Conservation (phyloP, 768 basidiomycete species). For the Auricularia auricula-judae region DNA sequence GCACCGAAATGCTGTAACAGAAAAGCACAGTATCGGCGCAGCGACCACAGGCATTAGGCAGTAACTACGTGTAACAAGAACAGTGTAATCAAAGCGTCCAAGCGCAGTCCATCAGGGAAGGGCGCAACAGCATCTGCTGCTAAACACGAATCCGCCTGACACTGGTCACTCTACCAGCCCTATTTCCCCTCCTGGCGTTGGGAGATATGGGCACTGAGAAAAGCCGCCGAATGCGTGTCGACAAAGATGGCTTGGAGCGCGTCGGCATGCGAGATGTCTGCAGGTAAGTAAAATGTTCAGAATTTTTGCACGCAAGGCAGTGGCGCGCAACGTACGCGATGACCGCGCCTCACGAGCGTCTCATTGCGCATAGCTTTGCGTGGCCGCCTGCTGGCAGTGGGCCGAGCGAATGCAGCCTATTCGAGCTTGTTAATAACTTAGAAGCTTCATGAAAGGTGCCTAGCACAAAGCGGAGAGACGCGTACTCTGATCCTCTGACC, state of each 20-base stretch:
- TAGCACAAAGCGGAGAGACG: background rate
- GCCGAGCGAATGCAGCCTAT: background rate
- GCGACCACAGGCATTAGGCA: too few species aligned
- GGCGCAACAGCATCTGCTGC: too few species aligned
- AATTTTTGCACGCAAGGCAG: background rate
- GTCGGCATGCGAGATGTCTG: background rate
- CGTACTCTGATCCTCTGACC: background rate
- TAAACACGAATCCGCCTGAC: too few species aligned
- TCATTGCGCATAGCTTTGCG: background rate
- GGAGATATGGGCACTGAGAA: background rate
- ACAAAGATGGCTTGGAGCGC: background rate
- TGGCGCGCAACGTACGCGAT: background rate
- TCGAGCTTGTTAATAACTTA: background rate
- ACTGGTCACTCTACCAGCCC: too few species aligned
- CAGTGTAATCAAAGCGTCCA: too few species aligned
- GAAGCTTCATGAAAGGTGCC: background rate
- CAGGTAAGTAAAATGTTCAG: background rate
- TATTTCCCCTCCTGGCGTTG: background rate
- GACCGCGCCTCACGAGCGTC: background rate
- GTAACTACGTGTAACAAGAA: too few species aligned
- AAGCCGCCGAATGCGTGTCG: background rate
- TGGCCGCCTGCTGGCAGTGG: background rate
- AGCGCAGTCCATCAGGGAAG: too few species aligned
- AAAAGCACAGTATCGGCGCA: too few species aligned
- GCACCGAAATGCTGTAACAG: too few species aligned